Base-by-base conservation (phyloP, 352 stramenopile species). In the Thraustochytrium sp. region DNA sequence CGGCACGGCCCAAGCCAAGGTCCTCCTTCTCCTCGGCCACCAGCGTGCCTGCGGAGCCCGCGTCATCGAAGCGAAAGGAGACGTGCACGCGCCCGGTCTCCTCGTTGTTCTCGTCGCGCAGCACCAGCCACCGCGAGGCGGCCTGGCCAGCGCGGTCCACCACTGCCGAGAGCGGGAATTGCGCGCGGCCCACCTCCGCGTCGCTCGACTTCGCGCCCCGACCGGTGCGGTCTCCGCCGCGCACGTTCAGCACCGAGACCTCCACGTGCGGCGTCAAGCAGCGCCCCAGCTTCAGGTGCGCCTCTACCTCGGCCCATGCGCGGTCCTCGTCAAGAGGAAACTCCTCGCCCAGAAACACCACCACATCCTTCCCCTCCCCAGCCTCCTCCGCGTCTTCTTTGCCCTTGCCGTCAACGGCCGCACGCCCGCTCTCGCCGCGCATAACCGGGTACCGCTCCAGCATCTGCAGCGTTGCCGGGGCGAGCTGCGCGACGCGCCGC, bases 251-350 rank as follows among this genome's bases (percentile, higher is more conserved):
- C 23, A 75, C 38, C 2, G 68, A 13, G 3, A 51, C 31, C 37
- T 80, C 68, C 11, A 80, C 68, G 49, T 80, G 68, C 8, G 68
- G 68, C 48, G 68, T 80, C 0, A 80, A 26, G 68, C 68, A 80
- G 23, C 21, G 18, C 3, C 68, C 53, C 18, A 80, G 44, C 8
- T 51, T n/a, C 29, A 72, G 26, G 68, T 80, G 68, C 13, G 42
- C 51, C 18, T 75, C 13, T 9, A 80, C 44, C 51, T 80, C 53
- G n/a, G 76, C 68, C 68, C 68, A 80, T 9, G 68, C 68, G 18
- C 31, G 18, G 26, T 80, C 68, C 26, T 80, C 51, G 5, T 80
- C 5, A 18, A 65, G 26, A 34, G 68, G 68, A 72, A 80, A 80
- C 3, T 5, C 21, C 5, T 1, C 38, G 18, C 63, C 68, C 68